Percentiles rank a stretch among this genome's conserved stretches.
Evolutionary conservation across 2,329 filamentous ascomycete species (phyloP).

Genomic region (Leptoxyphium fumago): DNA sequence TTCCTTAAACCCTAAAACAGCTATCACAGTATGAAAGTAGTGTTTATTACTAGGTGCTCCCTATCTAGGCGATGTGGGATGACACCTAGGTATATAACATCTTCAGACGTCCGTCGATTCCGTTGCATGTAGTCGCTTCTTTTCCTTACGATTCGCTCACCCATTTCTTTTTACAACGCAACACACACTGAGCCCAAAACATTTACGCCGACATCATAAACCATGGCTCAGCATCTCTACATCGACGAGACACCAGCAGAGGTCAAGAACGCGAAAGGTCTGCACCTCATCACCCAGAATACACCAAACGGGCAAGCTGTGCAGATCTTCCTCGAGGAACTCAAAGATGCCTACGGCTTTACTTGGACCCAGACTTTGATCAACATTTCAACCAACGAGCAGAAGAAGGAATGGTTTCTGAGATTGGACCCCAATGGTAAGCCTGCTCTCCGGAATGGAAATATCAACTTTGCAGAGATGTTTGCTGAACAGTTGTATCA

Average conservation of each 20-base stretch:
- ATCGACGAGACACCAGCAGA: slow-evolving; percentile 30
- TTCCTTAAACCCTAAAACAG: too few relatives aligned
- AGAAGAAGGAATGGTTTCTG: slow-evolving; percentile 42
- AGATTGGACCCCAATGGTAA: slow-evolving; percentile 31
- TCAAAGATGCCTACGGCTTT: slow-evolving; percentile 35
- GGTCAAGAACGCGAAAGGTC: slow-evolving; percentile 34
- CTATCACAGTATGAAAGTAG: too few relatives aligned
- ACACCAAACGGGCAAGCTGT: slow-evolving; percentile 40
- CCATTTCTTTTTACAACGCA: too few relatives aligned
- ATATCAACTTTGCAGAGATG: too few relatives aligned
- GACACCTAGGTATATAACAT: too few relatives aligned
- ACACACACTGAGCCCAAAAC: too few relatives aligned
- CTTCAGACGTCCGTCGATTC: too few relatives aligned
- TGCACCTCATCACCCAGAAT: slow-evolving; percentile 37
- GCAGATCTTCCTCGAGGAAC: slow-evolving; percentile 41
- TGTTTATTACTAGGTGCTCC: too few relatives aligned
- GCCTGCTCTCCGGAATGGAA: background rate
- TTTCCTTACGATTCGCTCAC: too few relatives aligned
- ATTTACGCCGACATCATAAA: too few relatives aligned
- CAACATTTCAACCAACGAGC: slow-evolving; percentile 37
- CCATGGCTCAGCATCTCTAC: slow-evolving; percentile 18
- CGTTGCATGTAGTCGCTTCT: too few relatives aligned
- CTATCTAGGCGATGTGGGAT: too few relatives aligned
- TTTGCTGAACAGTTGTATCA: background rate
- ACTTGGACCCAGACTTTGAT: slow-evolving; percentile 35